phyloP scores from a whole-genome alignment of 345 rosid genomes.

The Salix dunnii region DNA sequence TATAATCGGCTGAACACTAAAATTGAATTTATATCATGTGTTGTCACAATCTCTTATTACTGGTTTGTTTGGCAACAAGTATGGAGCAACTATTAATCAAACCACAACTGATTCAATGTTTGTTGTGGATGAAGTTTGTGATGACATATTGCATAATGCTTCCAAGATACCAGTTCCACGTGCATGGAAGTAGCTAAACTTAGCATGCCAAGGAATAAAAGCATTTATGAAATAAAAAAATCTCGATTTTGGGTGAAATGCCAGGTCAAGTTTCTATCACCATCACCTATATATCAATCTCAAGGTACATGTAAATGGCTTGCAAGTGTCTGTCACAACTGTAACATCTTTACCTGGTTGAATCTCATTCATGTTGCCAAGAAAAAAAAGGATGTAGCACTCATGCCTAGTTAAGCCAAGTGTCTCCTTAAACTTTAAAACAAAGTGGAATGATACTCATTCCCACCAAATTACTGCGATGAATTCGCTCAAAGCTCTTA shows the following conservation, averaged over 20 bases:
- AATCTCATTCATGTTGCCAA: constrained; percentile 52
- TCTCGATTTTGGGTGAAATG: not conserved
- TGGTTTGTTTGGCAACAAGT: not conserved
- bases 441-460: constrained; percentile 85
- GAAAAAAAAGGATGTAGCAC: constrained; percentile 66
- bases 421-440: constrained; percentile 79
- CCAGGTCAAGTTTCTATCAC: not conserved
- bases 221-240: not conserved
- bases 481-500: constrained; percentile 87
- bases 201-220: not conserved
- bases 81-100: not conserved
- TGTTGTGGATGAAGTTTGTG: constrained; percentile 44
- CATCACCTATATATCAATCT: constrained; percentile 83
- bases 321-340: constrained; percentile 61
- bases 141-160: constrained; percentile 62
- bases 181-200: not conserved
- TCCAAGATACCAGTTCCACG: constrained; percentile 56
- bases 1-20: not conserved
- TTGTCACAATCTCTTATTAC: not conserved
- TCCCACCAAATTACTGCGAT: constrained; percentile 83
- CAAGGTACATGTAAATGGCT: constrained; percentile 60
- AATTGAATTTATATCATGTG: not conserved
- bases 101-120: constrained; percentile 19
- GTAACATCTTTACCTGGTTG: constrained; percentile 85
- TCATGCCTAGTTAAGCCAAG: constrained; percentile 82